Percentiles rank a stretch among this genome's conserved stretches.
These are phyloP conservation scores for Acanthamoeba polyphaga DNA, from an alignment of 208 protist genomes.

Conservation along the genomic window DNA sequence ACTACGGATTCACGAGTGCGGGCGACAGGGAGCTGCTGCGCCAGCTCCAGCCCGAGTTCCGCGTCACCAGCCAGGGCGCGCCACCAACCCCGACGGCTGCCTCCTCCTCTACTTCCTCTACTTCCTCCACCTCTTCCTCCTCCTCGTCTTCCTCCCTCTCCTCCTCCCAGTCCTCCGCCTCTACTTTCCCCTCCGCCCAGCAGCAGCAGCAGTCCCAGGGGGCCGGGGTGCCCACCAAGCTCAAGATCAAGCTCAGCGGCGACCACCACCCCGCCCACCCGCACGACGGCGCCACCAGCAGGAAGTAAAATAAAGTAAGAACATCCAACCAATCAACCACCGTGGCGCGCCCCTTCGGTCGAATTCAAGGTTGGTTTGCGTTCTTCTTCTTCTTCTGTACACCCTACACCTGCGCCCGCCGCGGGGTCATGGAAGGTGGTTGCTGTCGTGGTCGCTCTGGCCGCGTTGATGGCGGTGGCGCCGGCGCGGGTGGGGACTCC, in stretches of 20 bases:
- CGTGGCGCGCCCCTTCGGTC: too few relatives aligned
- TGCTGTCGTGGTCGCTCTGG: background rate
- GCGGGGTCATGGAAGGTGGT: background rate
- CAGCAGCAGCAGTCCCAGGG: background rate
- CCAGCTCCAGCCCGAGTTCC: conserved; percentile 1
- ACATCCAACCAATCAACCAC: too few relatives aligned
- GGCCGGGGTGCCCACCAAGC: background rate
- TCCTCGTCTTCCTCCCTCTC: background rate
- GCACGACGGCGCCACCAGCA: background rate
- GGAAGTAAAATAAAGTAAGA: background rate
- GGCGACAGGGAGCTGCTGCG: conserved; percentile 2
- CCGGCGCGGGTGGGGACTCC: background rate
- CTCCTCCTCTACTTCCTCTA: background rate
- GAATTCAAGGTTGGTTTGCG: too few relatives aligned
- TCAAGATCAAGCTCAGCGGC: background rate
- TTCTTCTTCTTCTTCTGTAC: too few relatives aligned
- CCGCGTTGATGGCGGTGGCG: background rate
- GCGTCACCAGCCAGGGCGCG: background rate
- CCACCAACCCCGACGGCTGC: background rate
- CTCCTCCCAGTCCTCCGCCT: background rate
- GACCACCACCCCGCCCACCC: background rate
- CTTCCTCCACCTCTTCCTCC: too few relatives aligned
- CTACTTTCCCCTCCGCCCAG: too few relatives aligned
- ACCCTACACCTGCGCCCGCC: too few relatives aligned
- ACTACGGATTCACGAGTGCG: conserved; percentile 9